These are phyloP conservation scores for Microcyclospora tardicrescens DNA, from an alignment of 2,329 filamentous ascomycete genomes.

Conservation along the genomic window DNA sequence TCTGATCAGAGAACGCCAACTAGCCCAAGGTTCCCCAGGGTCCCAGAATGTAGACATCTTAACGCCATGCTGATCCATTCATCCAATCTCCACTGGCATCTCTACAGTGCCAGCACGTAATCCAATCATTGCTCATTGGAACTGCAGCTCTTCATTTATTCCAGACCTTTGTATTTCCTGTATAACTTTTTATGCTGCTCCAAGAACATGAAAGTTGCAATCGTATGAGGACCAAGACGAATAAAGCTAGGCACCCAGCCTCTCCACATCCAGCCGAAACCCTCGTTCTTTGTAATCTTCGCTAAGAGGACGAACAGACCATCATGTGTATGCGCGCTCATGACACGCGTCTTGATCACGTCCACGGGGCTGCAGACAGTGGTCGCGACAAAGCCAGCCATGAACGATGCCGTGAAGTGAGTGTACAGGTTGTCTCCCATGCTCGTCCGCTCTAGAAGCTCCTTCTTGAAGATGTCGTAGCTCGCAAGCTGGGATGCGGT, in stretches of 20 bases:
- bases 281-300: conserved; percentile 58
- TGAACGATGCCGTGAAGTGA: conserved; percentile 64
- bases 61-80: too few relatives aligned
- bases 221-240: conserved; percentile 59
- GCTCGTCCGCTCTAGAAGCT: conserved; percentile 53
- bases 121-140: too few relatives aligned
- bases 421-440: conserved; percentile 57
- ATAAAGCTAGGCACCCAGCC: conserved; percentile 76
- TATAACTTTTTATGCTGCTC: conserved; percentile 77
- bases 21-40: too few relatives aligned
- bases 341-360: conserved; percentile 79
- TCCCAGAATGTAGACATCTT: too few relatives aligned
- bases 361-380: conserved; percentile 77
- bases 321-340: conserved; percentile 50
- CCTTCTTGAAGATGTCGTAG: conserved; percentile 69
- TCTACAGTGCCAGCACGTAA: too few relatives aligned
- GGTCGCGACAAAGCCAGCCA: conserved; percentile 72
- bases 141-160: neutral
- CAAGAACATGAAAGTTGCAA: conserved; percentile 74
- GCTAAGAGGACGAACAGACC: conserved; percentile 46
- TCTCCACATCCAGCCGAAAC: conserved; percentile 73
- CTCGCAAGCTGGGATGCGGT: conserved; percentile 72
- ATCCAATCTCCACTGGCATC: too few relatives aligned
- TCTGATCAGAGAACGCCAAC: too few relatives aligned
- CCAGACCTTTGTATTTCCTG: conserved; percentile 27